phyloP scores from a whole-genome alignment of 139 green algal genomes.

The Coccomyxa sp. region DNA sequence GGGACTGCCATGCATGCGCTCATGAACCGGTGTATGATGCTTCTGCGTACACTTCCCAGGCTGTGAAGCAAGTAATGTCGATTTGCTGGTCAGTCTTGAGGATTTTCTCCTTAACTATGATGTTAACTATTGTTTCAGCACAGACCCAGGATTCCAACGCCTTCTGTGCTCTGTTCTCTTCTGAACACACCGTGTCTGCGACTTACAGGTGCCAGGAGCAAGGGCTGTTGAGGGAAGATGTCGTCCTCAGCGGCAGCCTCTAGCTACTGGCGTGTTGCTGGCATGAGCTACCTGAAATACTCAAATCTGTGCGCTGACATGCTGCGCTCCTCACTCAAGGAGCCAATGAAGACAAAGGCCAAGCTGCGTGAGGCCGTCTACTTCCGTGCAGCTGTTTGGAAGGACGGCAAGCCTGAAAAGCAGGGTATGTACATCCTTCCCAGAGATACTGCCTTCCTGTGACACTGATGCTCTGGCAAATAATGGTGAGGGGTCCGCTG shows the following conservation, averaged over 20 bases:
- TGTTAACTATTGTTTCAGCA: too few relatives aligned
- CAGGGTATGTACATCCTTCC: constrained; percentile 9
- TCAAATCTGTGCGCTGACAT: constrained; percentile 65
- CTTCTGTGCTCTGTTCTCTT: too few relatives aligned
- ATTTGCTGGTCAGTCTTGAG: too few relatives aligned
- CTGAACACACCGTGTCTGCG: too few relatives aligned
- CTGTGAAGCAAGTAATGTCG: too few relatives aligned
- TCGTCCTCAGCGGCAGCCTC: constrained; percentile 49
- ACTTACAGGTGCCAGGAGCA: background rate
- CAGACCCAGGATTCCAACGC: too few relatives aligned
- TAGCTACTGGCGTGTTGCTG: constrained; percentile 65
- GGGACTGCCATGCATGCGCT: too few relatives aligned
- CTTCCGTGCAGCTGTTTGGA: constrained; percentile 58
- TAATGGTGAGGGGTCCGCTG: background rate
- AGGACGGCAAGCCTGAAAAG: constrained; percentile 48
- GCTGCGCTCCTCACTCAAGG: constrained; percentile 68
- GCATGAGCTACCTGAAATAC: constrained; percentile 81
- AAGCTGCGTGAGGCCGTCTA: constrained; percentile 58
- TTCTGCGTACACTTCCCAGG: too few relatives aligned
- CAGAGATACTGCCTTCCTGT: background rate
- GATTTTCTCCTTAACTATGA: too few relatives aligned
- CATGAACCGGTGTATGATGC: too few relatives aligned
- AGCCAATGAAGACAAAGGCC: constrained; percentile 54
- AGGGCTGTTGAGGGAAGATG: constrained; percentile 18
- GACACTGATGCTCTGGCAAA: background rate